These are phyloP conservation scores for Closterium sp. DNA, from an alignment of 139 green algal species.

Conservation along the genomic window DNA sequence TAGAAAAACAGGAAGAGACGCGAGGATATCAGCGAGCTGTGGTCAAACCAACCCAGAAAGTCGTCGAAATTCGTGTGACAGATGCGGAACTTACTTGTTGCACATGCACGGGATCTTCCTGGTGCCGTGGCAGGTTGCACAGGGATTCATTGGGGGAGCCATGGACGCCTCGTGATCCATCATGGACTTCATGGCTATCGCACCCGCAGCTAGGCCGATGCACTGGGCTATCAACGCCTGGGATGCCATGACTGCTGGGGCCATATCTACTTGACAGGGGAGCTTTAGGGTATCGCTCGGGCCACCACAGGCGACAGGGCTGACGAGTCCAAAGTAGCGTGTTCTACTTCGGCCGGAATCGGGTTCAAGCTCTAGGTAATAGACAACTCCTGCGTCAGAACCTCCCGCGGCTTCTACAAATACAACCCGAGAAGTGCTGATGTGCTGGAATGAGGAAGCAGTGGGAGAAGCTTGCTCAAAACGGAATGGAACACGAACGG, in stretches of 20 bases:
- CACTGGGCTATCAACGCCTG: conserved; percentile 18
- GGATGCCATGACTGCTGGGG: neutral
- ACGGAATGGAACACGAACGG: neutral
- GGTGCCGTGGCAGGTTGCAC: conserved; percentile 27
- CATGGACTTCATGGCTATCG: conserved; percentile 18
- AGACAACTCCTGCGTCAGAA: neutral
- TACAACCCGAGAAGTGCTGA: neutral
- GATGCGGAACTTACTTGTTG: conserved; percentile 6
- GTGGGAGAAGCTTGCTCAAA: neutral
- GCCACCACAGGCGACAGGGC: neutral
- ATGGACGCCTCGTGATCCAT: conserved; percentile 33
- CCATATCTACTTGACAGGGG: neutral
- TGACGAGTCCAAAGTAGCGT: neutral
- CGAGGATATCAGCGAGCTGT: neutral
- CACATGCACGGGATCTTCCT: conserved; percentile 22
- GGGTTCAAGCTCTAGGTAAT: neutral
- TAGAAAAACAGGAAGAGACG: conserved; percentile 19
- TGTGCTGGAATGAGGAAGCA: neutral
- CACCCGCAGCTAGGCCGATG: conserved; percentile 5
- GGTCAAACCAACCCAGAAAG: neutral
- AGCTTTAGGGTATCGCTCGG: neutral
- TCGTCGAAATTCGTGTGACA: neutral
- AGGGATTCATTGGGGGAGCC: conserved; percentile 29
- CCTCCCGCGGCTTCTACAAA: neutral
- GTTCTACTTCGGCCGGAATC: neutral